A percentile compares a stretch with the other conserved stretches of the same genome.
phyloP scores from a whole-genome alignment of 352 stramenopile species.

The Pythium folliculosum region DNA sequence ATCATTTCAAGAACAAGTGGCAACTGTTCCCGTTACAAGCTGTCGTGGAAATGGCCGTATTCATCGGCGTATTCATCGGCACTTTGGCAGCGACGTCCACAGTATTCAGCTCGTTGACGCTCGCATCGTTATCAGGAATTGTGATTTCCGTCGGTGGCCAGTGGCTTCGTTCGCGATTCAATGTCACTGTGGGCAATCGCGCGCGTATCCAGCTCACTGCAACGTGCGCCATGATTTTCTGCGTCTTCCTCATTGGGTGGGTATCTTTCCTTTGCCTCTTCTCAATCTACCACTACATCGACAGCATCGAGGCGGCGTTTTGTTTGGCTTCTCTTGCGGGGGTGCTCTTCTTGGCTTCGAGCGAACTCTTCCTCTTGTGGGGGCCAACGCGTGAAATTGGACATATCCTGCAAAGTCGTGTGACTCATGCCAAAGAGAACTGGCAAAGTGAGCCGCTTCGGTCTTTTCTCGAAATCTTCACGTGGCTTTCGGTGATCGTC shows the following conservation, averaged over 20 bases:
- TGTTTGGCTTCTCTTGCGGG: constrained; percentile 76
- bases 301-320: constrained; percentile 85
- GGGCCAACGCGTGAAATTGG: constrained; percentile 71
- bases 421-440: constrained; percentile 78
- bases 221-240: constrained; percentile 79
- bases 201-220: constrained; percentile 62
- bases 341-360: constrained; percentile 79
- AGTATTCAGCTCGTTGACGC: constrained; percentile 71
- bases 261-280: constrained; percentile 67
- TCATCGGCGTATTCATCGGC: constrained; percentile 71
- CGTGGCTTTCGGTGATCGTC: constrained; percentile 77
- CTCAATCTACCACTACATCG: constrained; percentile 85
- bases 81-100: constrained; percentile 74
- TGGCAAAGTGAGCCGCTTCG: constrained; percentile 74
- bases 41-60: constrained; percentile 73
- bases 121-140: constrained; percentile 72
- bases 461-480: constrained; percentile 84
- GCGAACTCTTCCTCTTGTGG: constrained; percentile 84
- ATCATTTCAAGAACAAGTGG: constrained; percentile 78
- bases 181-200: constrained; percentile 56
- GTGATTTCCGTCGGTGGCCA: constrained; percentile 76
- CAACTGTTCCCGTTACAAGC: constrained; percentile 71
- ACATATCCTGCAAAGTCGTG: constrained; percentile 69
- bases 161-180: constrained; percentile 60
- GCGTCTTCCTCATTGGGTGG: constrained; percentile 69